Evolutionary conservation across 2,329 filamentous ascomycete genomes (phyloP), one percentile per base, ranked within the genome.

Genomic region (Penicillium sp.): DNA sequence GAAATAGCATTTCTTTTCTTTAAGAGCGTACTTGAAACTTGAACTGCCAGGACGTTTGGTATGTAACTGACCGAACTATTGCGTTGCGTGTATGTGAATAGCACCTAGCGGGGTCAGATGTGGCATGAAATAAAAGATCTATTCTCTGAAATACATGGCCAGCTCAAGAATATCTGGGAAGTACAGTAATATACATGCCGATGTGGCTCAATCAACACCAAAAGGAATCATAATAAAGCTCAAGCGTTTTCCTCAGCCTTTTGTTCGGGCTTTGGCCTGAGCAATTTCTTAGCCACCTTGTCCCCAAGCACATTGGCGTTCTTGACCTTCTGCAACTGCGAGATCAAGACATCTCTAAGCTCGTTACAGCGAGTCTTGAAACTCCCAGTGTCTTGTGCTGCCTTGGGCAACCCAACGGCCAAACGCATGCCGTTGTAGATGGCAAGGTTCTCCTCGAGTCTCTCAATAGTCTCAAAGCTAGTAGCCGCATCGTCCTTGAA

Each of bases 321-420:
- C 37, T 47, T 47, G 19, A 47, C 31, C 3, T n/a, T 22, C 32
- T 75, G 76, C 19, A 87, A 72, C 53, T 79, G 48, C 17, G 26
- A n/a, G 28, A 37, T 26, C 37, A 51, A 26, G 9, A 42, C n/a
- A 41, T 32, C 24, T 32, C 32, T 15, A 19, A 51, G 31, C 43
- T 28, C 12, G 12, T 21, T 21, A 26, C 26, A 24, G 34, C 47
- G 47, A 13, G 41, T 21, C 41, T 39, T 17, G 47, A 49, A 45
- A 15, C 10, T 9, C 13, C 21, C 19, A 26, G 41, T 39, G 10
- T 26, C 42, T 19, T 32, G 15, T 31, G 28, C 12, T 24, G n/a
- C 34, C 34, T 42, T 37, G 24, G 15, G 3, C 24, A 17, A n/a
- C 15, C 12, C 8, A 45, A 69, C 54, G 3, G 71, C 69, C 45